Evolutionary conservation across 106 monocot genomes (phyloP), one percentile per base, ranked within the genome.

Genomic region (Dendrobium chrysotoxum): DNA sequence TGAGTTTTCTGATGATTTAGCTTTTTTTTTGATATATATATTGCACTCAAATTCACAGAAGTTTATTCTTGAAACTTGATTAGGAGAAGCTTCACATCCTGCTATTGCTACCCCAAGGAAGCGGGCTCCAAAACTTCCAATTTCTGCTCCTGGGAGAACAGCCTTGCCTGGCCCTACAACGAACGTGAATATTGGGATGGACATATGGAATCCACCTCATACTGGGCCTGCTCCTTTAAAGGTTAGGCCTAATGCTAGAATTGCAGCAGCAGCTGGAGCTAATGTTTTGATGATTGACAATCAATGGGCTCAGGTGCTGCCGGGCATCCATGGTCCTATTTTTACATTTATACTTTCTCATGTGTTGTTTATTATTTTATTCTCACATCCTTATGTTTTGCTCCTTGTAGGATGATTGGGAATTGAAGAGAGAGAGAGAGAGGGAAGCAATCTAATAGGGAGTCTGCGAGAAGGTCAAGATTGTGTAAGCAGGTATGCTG

Each of bases 391-490:
- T 68, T 11, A 13, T 68, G 68, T 15, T 7, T 28, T 68, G 7
- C 28, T 61, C 12, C 82, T 82, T 35, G 57, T 55, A 93, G 96
- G 94, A 93, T 88, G 94, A 97, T 26, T 84, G 87, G 41, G 93
- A 93, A 83, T 40, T 90, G 58, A 96, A n/a, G n/a, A n/a, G n/a
- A 90, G 80, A 91, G 88, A 82, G 91, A 93, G 78, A 91, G 86
- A 79, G 92, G 96, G 82, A 93, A 96, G 80, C 91, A 93, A 85
- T 96, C 96, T 20, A 96, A 96, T 77, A 91, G 96, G 84, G 96
- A 96, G 79, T 96, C 96, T 79, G 93, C 96, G 23, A 90, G 93
- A 86, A 93, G 96, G 78, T 96, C 96, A 80, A 96, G 96, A 85
- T 84, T 90, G 71, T 85, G 96, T 21, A 91, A 92, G 81, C 96